Evolutionary conservation across 169 alveolate species (phyloP), one percentile per base, ranked within the genome.

Genomic region (Eimeria zaria): DNA sequence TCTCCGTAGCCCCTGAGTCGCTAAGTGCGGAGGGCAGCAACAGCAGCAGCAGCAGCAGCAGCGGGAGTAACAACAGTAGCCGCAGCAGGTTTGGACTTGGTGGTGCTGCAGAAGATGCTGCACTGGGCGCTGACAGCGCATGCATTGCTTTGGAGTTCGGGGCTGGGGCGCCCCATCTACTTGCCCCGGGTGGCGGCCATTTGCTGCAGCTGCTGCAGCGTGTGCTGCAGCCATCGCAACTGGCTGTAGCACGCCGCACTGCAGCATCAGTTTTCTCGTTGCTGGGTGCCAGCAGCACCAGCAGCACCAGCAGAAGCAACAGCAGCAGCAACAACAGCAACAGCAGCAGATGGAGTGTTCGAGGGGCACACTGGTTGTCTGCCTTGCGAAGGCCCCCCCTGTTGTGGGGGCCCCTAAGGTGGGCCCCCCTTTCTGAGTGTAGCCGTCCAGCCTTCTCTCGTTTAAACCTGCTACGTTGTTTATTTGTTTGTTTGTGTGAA

Each of bases 151-250:
- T 84, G 58, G 91, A 84, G 78, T 84, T 84, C 58, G 91, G 91
- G 27, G 91, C 91, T 16, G 91, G 91, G 6, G 55, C 44, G n/a
- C 76, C 91, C 12, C 91, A 84, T 39, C 78, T 84, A 30, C 91
- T 84, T 1, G 91, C 91, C 27, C 91, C 91, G 16, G 91, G 91
- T 2, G 91, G 91, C 24, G 53, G 41, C 16, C 76, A 58, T 53
- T 58, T 84, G 51, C 55, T 84, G 76, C 91, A 69, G 60, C 78
- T 84, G 76, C 58, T 84, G 76, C 73, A 51, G 73, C 76, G 44
- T 1, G 53, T 84, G 55, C 74, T 84, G 91, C 58, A 16, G 91
- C 91, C 91, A 0, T 84, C 91, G 18, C 76, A 84, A 41, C 53
- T 84, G 78, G 58, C 67, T 44, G 36, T 58, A 1, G 91, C 78